Evolutionary conservation across 2,329 filamentous ascomycete species (phyloP), one percentile per base, ranked within the genome.

Genomic region (Dactylellina cionopaga): DNA sequence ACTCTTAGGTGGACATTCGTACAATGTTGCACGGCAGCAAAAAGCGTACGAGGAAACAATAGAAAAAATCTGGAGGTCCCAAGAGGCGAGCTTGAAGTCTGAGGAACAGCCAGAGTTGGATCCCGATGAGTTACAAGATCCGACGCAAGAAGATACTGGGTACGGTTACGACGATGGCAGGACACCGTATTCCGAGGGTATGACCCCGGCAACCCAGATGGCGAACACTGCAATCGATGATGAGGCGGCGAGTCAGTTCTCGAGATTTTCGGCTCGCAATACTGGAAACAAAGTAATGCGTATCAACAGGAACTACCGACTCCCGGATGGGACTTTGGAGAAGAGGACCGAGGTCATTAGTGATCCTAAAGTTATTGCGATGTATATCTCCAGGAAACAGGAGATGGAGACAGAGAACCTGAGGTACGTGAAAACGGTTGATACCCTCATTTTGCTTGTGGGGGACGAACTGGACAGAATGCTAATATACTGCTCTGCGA

Each of bases 1-100:
- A 44, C 65, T 77, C 33, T 72, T 78, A 5, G 92, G 92, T 62
- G 95, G 95, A 0, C 95, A 99, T 81, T 93, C 92, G 76, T 99
- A 99, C 83, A 99, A 99, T 75, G 95, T 99, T 72, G 95, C 94
- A 78, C 89, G 91, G 76, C 95, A 99, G 80, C 92, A 98, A 78
- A 89, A 88, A 74, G 90, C 92, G 77, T 99, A 99, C 79, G 92
- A 96, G 76, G 89, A 93, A 58, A 92, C 92, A 19, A 97, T 99
- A 76, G 87, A 89, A 63, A 88, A 91, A 72, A 97, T 98, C 73
- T 99, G 95, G 95, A 89, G 92, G 72, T 60, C 76, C 6, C 77
- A 78, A 44, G 73, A 77, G 33, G 74, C 75, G 7, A 76, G 75
- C 35, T 59, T 78, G 22, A 75, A 74, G 6, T 76, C 76, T 17